Evolutionary conservation across 129 eudicot genomes (phyloP).

Genomic region (Saposhnikovia divaricata): DNA sequence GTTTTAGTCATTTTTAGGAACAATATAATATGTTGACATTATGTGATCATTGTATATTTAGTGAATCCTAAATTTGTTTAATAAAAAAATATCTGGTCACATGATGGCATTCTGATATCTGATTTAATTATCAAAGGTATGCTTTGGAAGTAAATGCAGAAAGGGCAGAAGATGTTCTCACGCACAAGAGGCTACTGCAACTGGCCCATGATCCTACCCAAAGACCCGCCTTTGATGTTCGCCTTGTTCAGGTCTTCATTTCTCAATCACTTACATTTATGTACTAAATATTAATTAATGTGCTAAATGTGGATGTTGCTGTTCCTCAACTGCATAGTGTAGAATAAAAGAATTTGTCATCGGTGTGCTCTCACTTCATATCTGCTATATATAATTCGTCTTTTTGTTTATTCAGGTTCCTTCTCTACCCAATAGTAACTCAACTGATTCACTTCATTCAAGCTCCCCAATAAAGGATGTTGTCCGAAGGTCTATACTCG

Average conservation of each 20-base stretch:
- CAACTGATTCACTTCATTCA: slow-evolving; percentile 40
- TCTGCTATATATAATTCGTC: not conserved
- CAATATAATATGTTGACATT: no score
- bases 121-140: slow-evolving; percentile 34
- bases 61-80: no score
- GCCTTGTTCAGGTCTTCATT: slow-evolving; percentile 52
- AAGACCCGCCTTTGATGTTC: slow-evolving; percentile 59
- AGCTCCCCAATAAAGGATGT: slow-evolving; percentile 35
- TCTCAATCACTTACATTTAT: not conserved
- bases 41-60: not conserved
- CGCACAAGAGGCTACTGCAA: slow-evolving; percentile 56
- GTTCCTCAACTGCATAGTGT: not conserved
- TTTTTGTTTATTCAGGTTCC: slow-evolving; percentile 42
- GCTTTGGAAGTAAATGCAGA: slow-evolving; percentile 81
- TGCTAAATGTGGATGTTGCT: not conserved
- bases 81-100: not conserved
- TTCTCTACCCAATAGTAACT: slow-evolving; percentile 33
- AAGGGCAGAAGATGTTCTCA: slow-evolving; percentile 78
- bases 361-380: not conserved
- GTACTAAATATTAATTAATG: no score
- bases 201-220: slow-evolving; percentile 55
- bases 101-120: not conserved
- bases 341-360: no score
- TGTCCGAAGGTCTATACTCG: slow-evolving; percentile 37
- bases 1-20: no score